A percentile compares a stretch with the other conserved stretches of the same genome.
Conservation (phyloP, 2,329 filamentous ascomycete genomes). For the Xylariaceae sp. region DNA sequence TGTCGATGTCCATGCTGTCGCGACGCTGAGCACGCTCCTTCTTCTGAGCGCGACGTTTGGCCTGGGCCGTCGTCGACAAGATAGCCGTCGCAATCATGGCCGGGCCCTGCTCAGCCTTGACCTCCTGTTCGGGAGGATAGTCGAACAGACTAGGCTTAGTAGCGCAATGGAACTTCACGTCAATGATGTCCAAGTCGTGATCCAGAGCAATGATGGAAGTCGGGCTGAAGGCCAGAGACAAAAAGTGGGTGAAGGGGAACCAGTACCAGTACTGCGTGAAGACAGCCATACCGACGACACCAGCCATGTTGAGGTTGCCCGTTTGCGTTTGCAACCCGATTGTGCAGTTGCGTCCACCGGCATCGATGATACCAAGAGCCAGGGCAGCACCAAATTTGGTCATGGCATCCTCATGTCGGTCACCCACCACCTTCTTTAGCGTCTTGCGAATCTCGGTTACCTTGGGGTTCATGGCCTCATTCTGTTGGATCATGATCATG, state of each 20-base stretch:
- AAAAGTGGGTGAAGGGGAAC: slow-evolving; percentile 98
- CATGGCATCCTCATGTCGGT: slow-evolving; percentile 98
- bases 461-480: slow-evolving; percentile 98
- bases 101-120: slow-evolving; percentile 90
- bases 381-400: slow-evolving; percentile 96
- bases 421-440: slow-evolving; percentile 87
- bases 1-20: slow-evolving; percentile 95
- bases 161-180: slow-evolving; percentile 94
- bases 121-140: slow-evolving; percentile 94
- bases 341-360: slow-evolving; percentile 95
- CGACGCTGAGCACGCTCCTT: slow-evolving; percentile 86
- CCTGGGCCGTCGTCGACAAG: slow-evolving; percentile 92
- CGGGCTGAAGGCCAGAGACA: slow-evolving; percentile 93
- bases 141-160: slow-evolving; percentile 94
- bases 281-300: slow-evolving; percentile 94
- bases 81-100: slow-evolving; percentile 94
- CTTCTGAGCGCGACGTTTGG: slow-evolving; percentile 89
- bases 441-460: slow-evolving; percentile 88
- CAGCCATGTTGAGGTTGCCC: slow-evolving; percentile 97
- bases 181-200: slow-evolving; percentile 87
- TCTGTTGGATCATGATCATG: slow-evolving; percentile 99
- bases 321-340: slow-evolving; percentile 97
- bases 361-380: slow-evolving; percentile 94
- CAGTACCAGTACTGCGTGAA: slow-evolving; percentile 99
- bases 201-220: slow-evolving; percentile 95